A percentile compares a stretch with the other conserved stretches of the same genome.
phyloP scores from a whole-genome alignment of 805 yeast genomes.

The Wickerhamomyces sydowiorum region DNA sequence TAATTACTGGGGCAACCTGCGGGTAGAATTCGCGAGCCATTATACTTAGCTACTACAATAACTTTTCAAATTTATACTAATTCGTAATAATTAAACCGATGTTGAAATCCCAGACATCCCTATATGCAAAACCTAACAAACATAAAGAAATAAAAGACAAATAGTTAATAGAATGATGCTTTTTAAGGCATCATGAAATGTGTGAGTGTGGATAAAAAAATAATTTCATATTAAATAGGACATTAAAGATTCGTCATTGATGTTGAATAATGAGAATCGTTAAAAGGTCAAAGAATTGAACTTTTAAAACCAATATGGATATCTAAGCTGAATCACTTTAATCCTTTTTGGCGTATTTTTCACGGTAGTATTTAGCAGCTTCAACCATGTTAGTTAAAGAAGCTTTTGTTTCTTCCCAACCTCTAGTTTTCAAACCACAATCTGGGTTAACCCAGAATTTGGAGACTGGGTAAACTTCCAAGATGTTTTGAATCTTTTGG shows the following conservation, averaged over 20 bases:
- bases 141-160: conserved; percentile 9
- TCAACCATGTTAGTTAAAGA: conserved; percentile 98
- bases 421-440: conserved; percentile 99
- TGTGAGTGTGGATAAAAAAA: background rate
- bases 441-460: conserved; percentile 99
- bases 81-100: conserved; percentile 27
- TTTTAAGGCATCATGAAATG: too few relatives aligned
- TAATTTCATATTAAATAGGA: conserved; percentile 4
- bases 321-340: background rate
- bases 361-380: conserved; percentile 95
- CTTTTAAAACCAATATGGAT: background rate
- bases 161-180: conserved; percentile 11
- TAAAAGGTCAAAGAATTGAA: conserved; percentile 5
- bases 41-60: too few relatives aligned
- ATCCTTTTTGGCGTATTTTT: conserved; percentile 26
- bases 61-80: too few relatives aligned
- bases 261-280: conserved; percentile 19
- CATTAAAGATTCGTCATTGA: conserved; percentile 6
- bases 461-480: conserved; percentile 95
- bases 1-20: too few relatives aligned
- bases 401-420: conserved; percentile 95
- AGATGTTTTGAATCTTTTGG: conserved; percentile 86
- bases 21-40: too few relatives aligned
- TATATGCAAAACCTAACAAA: conserved; percentile 23
- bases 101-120: conserved; percentile 37